Conservation (phyloP, 371 early-diverging fungal genomes). For the Rhizopus sp. region DNA sequence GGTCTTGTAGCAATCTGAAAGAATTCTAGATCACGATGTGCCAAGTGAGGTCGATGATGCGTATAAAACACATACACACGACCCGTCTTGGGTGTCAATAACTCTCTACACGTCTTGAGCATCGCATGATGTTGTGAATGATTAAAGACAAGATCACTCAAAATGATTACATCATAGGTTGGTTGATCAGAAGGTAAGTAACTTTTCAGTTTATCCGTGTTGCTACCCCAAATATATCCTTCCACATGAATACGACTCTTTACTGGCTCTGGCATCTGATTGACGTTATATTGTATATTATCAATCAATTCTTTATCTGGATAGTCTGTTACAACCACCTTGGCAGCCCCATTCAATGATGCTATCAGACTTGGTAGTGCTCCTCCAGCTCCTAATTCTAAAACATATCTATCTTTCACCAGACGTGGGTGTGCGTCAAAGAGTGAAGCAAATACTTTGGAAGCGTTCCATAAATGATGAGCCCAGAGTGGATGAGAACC, state of each 20-base stretch:
- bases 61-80: conserved; percentile 70
- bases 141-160: conserved; percentile 92
- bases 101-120: conserved; percentile 66
- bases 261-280: conserved; percentile 36
- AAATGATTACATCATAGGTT: conserved; percentile 79
- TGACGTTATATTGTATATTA: conserved; percentile 73
- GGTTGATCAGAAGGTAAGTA: conserved; percentile 33
- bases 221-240: conserved; percentile 91
- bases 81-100: conserved; percentile 61
- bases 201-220: conserved; percentile 53
- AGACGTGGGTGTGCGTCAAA: conserved; percentile 69
- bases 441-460: conserved; percentile 76
- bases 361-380: conserved; percentile 84
- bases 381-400: conserved; percentile 93
- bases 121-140: conserved; percentile 80
- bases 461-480: conserved; percentile 92
- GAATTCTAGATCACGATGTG: conserved; percentile 80
- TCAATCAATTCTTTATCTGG: conserved; percentile 82
- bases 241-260: conserved; percentile 8
- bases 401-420: conserved; percentile 63
- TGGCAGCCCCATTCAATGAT: conserved; percentile 71
- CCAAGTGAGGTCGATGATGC: conserved; percentile 71
- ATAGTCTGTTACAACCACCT: conserved; percentile 88
- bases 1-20: conserved; percentile 73
- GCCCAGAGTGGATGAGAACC: conserved; percentile 89